Evolutionary conservation across 768 basidiomycete genomes (phyloP).

Genomic region (Hericium coralloides): DNA sequence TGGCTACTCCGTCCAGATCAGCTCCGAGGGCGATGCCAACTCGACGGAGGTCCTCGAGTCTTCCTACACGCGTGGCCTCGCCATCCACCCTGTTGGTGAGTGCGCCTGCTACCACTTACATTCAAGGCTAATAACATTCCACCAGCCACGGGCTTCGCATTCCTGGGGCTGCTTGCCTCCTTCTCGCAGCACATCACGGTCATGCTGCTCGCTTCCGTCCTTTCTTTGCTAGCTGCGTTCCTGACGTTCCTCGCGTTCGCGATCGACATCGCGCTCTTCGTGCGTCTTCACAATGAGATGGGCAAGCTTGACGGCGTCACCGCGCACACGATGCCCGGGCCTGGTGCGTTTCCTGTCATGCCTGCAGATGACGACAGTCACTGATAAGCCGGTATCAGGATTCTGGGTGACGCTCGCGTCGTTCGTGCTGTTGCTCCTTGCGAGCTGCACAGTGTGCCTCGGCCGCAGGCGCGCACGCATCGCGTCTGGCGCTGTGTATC

Average conservation of each 20-base stretch:
- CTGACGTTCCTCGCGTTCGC: conserved; percentile 66
- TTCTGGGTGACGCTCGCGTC: conserved; percentile 11
- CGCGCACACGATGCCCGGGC: conserved; percentile 46
- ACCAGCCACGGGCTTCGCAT: conserved; percentile 42
- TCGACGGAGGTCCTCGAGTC: conserved; percentile 31
- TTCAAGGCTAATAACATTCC: conserved; percentile 1
- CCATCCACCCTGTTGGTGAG: conserved; percentile 65
- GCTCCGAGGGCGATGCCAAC: conserved; percentile 17
- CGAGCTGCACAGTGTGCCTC: conserved; percentile 3
- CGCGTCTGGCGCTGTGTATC: not conserved
- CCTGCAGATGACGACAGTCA: not conserved
- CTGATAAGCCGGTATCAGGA: conserved; percentile 1
- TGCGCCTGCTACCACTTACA: not conserved
- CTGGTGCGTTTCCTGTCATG: conserved; percentile 36
- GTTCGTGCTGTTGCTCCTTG: conserved; percentile 9
- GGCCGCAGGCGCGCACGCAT: conserved; percentile 12
- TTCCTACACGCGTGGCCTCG: conserved; percentile 68
- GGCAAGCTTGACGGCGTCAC: conserved; percentile 35
- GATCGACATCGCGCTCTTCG: conserved; percentile 69
- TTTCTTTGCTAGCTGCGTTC: conserved; percentile 59
- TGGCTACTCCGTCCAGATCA: conserved; percentile 43
- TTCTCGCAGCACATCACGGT: conserved; percentile 47
- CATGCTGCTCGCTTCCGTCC: conserved; percentile 34
- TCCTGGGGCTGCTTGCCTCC: conserved; percentile 55
- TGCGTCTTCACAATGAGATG: conserved; percentile 49